Percentiles rank a stretch among this genome's conserved stretches.
Evolutionary conservation across 441 rosid species (phyloP).

Genomic region (Euphorbia corollata): DNA sequence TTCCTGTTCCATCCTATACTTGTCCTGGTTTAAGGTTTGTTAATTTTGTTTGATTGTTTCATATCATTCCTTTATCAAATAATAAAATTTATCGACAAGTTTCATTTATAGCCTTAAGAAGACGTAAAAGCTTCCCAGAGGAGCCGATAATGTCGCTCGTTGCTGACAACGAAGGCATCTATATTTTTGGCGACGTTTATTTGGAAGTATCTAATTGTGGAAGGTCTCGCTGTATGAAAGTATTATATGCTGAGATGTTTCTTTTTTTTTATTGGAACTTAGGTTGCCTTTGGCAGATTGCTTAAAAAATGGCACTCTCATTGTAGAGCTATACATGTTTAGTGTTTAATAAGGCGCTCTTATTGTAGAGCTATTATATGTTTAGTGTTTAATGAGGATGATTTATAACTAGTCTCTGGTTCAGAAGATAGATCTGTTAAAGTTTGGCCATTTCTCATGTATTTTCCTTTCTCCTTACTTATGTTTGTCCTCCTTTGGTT

Average conservation of each 20-base stretch:
- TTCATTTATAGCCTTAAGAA: constrained; percentile 50
- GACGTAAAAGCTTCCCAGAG: constrained; percentile 73
- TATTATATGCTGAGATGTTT: background rate
- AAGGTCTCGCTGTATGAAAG: constrained; percentile 39
- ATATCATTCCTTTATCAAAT: constrained; percentile 10
- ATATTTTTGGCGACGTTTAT: constrained; percentile 69
- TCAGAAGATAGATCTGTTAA: constrained; percentile 68
- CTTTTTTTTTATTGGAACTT: constrained; percentile 11
- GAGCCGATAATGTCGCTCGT: constrained; percentile 59
- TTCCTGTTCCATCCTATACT: constrained; percentile 58
- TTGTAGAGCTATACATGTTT: constrained; percentile 61
- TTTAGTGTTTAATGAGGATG: constrained; percentile 69
- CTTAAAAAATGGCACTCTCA: constrained; percentile 85
- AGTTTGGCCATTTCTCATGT: constrained; percentile 83
- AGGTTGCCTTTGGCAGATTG: constrained; percentile 77
- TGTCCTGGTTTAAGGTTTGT: constrained; percentile 71
- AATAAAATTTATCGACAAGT: background rate
- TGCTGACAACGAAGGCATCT: constrained; percentile 64
- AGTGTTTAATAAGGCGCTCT: constrained; percentile 77
- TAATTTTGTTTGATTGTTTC: constrained; percentile 14
- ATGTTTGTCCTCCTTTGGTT: background rate
- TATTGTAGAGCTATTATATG: constrained; percentile 71
- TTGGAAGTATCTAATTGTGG: constrained; percentile 70
- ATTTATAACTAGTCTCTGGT: constrained; percentile 67
- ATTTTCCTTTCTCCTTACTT: constrained; percentile 10